Conservation (phyloP, 83 land plant species). For the Diphasiastrum complanatum region DNA sequence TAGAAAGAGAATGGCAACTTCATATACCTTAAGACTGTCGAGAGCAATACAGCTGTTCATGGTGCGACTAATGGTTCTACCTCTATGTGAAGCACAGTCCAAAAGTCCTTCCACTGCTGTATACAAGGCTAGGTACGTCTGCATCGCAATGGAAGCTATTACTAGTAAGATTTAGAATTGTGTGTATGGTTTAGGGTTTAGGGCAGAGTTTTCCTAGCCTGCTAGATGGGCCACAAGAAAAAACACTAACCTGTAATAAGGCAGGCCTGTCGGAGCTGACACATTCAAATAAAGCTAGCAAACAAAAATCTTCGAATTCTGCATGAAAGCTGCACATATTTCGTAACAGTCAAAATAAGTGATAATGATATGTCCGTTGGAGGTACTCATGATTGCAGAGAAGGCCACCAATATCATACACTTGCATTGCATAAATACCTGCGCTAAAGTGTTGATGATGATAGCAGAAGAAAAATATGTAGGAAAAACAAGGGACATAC, state of each 20-base stretch:
- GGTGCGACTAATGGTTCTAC: constrained; percentile 13
- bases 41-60: constrained; percentile 45
- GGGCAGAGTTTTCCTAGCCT: too few relatives aligned
- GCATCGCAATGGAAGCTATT: background rate
- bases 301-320: constrained; percentile 85
- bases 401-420: too few relatives aligned
- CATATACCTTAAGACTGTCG: constrained; percentile 61
- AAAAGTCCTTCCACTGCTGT: constrained; percentile 54
- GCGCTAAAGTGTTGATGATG: background rate
- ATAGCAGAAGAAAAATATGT: background rate
- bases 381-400: background rate
- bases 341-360: background rate
- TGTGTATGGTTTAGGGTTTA: too few relatives aligned
- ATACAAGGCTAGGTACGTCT: constrained; percentile 82
- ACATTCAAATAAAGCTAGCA: constrained; percentile 86
- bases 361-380: background rate
- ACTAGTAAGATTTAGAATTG: too few relatives aligned
- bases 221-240: too few relatives aligned
- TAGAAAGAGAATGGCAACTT: background rate
- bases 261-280: constrained; percentile 94
- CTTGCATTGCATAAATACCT: too few relatives aligned
- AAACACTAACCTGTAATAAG: constrained; percentile 59
- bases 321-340: constrained; percentile 43
- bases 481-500: background rate
- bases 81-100: constrained; percentile 40